phyloP scores from a whole-genome alignment of 441 rosid species.

The Lepidium campestre region DNA sequence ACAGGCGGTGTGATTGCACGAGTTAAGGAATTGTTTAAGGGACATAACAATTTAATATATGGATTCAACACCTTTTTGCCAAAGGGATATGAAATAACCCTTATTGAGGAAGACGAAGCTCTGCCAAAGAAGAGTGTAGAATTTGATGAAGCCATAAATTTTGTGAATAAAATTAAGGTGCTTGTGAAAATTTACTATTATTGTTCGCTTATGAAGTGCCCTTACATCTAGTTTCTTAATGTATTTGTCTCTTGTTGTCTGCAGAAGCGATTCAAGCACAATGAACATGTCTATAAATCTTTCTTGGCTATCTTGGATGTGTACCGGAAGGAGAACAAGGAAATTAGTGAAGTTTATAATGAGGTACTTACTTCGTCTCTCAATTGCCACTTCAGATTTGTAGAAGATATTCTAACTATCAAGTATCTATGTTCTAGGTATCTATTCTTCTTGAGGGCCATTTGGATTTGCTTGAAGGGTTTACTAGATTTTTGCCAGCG shows the following conservation, averaged over 20 bases:
- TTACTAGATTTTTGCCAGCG: conserved; percentile 84
- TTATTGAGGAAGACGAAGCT: conserved; percentile 59
- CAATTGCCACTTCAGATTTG: not conserved
- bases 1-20: conserved; percentile 90
- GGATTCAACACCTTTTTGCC: conserved; percentile 97
- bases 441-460: conserved; percentile 82
- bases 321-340: conserved; percentile 92
- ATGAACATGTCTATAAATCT: conserved; percentile 86
- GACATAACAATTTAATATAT: conserved; percentile 81
- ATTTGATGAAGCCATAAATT: conserved; percentile 85
- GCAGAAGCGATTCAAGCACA: conserved; percentile 85
- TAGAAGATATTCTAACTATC: conserved; percentile 2
- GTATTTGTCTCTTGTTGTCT: conserved; percentile 17
- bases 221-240: not conserved
- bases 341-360: conserved; percentile 85
- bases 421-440: conserved; percentile 41
- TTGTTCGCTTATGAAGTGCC: conserved; percentile 6
- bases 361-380: conserved; percentile 49
- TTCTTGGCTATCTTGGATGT: conserved; percentile 82
- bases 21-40: conserved; percentile 88
- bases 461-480: conserved; percentile 84
- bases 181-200: not conserved
- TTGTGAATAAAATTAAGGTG: conserved; percentile 98
- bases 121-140: conserved; percentile 93
- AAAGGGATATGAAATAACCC: conserved; percentile 85